These are phyloP conservation scores for Strobilomyces dryophilus DNA, from an alignment of 768 basidiomycete genomes.

Conservation along the genomic window DNA sequence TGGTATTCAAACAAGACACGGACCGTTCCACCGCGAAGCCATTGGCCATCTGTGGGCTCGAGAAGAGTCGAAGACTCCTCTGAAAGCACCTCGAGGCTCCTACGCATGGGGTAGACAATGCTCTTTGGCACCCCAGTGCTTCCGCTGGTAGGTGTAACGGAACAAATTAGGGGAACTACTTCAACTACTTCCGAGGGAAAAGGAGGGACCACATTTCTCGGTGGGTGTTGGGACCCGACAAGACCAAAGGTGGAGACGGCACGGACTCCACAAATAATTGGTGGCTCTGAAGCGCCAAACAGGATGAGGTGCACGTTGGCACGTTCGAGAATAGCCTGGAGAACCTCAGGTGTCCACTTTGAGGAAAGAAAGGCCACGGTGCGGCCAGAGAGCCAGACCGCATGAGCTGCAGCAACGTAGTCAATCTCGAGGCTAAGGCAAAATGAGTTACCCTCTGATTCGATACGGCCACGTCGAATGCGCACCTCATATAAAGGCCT, in stretches of 20 bases:
- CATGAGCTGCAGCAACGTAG: conserved; percentile 28
- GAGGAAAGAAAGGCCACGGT: conserved; percentile 28
- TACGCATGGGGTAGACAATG: conserved; percentile 29
- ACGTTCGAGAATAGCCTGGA: conserved; percentile 21
- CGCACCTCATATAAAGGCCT: conserved; percentile 28
- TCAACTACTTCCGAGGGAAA: conserved; percentile 17
- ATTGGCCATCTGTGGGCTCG: conserved; percentile 27
- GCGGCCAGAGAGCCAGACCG: conserved; percentile 26
- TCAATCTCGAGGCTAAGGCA: conserved; percentile 26
- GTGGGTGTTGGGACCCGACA: conserved; percentile 4
- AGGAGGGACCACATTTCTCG: conserved; percentile 12
- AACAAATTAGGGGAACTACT: conserved; percentile 23
- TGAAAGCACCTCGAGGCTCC: conserved; percentile 20
- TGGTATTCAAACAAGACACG: neutral
- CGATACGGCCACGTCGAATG: neutral
- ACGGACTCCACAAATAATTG: conserved; percentile 4
- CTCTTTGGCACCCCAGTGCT: conserved; percentile 32
- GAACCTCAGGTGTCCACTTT: conserved; percentile 28
- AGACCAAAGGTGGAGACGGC: conserved; percentile 19
- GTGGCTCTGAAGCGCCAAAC: conserved; percentile 17
- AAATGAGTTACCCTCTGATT: neutral
- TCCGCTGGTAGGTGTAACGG: conserved; percentile 27
- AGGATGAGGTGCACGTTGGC: conserved; percentile 21
- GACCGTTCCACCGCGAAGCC: conserved; percentile 32
- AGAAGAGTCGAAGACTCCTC: conserved; percentile 29